A percentile compares a stretch with the other conserved stretches of the same genome.
These are phyloP conservation scores for Cladosporium sp. DNA, from an alignment of 2,329 filamentous ascomycete species.

Conservation along the genomic window DNA sequence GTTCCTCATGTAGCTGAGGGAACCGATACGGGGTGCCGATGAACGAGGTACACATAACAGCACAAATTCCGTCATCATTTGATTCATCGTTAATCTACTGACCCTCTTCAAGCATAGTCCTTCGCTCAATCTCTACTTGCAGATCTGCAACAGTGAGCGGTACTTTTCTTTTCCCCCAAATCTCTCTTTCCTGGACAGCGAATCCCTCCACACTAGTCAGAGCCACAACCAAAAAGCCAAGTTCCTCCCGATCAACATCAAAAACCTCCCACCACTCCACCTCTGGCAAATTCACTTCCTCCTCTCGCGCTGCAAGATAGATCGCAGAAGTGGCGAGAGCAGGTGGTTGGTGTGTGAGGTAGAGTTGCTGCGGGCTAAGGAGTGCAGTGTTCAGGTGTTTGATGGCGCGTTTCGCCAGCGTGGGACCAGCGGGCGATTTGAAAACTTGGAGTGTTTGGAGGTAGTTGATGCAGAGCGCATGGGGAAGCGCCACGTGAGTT, in stretches of 20 bases:
- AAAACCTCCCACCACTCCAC: constrained; percentile 97
- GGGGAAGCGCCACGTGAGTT: constrained; percentile 77
- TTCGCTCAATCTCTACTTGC: constrained; percentile 55
- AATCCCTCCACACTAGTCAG: constrained; percentile 75
- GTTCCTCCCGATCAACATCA: constrained; percentile 87
- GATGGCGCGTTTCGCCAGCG: constrained; percentile 61
- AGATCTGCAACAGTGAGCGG: constrained; percentile 56
- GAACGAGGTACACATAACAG: too few species aligned
- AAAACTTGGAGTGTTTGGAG: constrained; percentile 79
- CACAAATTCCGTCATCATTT: not conserved
- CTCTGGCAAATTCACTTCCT: constrained; percentile 71
- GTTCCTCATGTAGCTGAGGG: too few species aligned
- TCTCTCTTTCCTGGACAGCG: constrained; percentile 55
- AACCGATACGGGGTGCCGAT: too few species aligned
- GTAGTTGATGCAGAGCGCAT: constrained; percentile 84
- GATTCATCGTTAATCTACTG: constrained; percentile 3
- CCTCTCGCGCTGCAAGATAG: constrained; percentile 79
- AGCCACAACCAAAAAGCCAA: constrained; percentile 86
- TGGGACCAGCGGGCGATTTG: constrained; percentile 36
- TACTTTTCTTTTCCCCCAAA: constrained; percentile 48
- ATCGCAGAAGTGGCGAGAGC: constrained; percentile 81
- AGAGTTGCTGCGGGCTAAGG: constrained; percentile 81
- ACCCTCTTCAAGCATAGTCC: constrained; percentile 36
- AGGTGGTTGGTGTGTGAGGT: constrained; percentile 85
- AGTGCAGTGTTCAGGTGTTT: constrained; percentile 82